Base-by-base conservation (phyloP, 176 grass and related monocot genomes). In the Areca catechu region DNA sequence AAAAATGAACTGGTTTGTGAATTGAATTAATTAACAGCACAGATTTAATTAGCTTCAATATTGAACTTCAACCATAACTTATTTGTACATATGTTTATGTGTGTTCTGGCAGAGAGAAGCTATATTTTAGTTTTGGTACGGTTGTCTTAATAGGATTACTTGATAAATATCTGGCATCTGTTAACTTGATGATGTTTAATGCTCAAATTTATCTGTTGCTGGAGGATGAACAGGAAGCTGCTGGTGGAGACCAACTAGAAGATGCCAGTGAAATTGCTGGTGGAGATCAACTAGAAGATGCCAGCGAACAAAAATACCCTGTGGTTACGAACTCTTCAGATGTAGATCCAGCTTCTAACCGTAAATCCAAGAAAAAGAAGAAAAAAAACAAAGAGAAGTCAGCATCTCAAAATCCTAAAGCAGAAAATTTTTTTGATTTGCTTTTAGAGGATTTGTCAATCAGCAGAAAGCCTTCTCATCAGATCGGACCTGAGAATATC, bases 331-430 rank as follows among this genome's bases (percentile, higher is more conserved):
- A 69, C 54, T 58, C 50, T 70, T 49, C 25, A 6, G 59, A 23
- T 7, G 19, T 12, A 69, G 65, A 70, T 76, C 57, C 58, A 12
- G 70, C 74, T 68, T 71, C 80, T 77, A 92, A 83, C 24, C 74
- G 73, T 58, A 98, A 98, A 83, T 85, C 78, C 57, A 98, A 92
- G 87, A 98, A 89, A 78, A 98, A 92, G 77, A 92, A 92, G 76
- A 98, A 92, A 77, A 98, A 83, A 60, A 71, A 58, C 52, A 98
- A 98, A 66, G 70, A 48, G 5, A 75, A 75, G 57, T 62, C 54
- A 54, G 22, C 51, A 7, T 19, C 48, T 52, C 20, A 24, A 15
- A 95, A 85, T 19, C 64, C 20, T 10, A 74, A 58, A 48, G 71
- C 64, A 66, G 83, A 91, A 49, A 71, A 79, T 53, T 82, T 75